Percentiles rank a stretch among this genome's conserved stretches.
Conservation (phyloP, 805 yeast species). For the Blastobotrys muscicola region DNA sequence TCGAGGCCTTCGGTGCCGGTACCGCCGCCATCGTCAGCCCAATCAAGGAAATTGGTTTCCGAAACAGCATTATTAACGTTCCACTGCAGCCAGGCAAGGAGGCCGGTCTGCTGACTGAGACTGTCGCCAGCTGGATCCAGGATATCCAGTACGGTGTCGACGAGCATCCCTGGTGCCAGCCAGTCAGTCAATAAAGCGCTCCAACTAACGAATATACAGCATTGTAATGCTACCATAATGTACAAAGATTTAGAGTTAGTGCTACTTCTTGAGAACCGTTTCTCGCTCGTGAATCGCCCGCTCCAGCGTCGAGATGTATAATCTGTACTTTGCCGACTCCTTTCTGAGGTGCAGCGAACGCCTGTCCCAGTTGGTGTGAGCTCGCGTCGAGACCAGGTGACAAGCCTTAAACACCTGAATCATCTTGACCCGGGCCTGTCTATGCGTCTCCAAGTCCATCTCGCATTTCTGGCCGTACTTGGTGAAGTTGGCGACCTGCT, state of each 20-base stretch:
- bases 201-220: background rate
- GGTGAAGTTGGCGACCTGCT: slow-evolving; percentile 34
- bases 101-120: slow-evolving; percentile 51
- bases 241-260: background rate
- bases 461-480: slow-evolving; percentile 32
- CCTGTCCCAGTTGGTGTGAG: slow-evolving; percentile 25
- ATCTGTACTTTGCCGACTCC: slow-evolving; percentile 22
- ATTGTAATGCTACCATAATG: background rate
- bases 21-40: slow-evolving; percentile 97
- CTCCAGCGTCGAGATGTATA: slow-evolving; percentile 17
- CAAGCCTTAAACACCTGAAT: slow-evolving; percentile 25
- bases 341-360: slow-evolving; percentile 19
- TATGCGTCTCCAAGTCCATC: slow-evolving; percentile 35
- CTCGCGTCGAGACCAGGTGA: slow-evolving; percentile 17
- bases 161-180: slow-evolving; percentile 38
- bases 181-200: background rate
- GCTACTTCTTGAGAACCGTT: background rate
- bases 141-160: slow-evolving; percentile 84
- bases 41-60: slow-evolving; percentile 77
- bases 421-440: slow-evolving; percentile 30
- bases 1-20: slow-evolving; percentile 95
- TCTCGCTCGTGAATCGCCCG: slow-evolving; percentile 16
- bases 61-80: slow-evolving; percentile 59
- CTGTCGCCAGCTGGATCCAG: slow-evolving; percentile 76
- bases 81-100: slow-evolving; percentile 78